A percentile compares a stretch with the other conserved stretches of the same genome.
These are phyloP conservation scores for Limtongia smithiae DNA, from an alignment of 805 yeast genomes.

Conservation along the genomic window DNA sequence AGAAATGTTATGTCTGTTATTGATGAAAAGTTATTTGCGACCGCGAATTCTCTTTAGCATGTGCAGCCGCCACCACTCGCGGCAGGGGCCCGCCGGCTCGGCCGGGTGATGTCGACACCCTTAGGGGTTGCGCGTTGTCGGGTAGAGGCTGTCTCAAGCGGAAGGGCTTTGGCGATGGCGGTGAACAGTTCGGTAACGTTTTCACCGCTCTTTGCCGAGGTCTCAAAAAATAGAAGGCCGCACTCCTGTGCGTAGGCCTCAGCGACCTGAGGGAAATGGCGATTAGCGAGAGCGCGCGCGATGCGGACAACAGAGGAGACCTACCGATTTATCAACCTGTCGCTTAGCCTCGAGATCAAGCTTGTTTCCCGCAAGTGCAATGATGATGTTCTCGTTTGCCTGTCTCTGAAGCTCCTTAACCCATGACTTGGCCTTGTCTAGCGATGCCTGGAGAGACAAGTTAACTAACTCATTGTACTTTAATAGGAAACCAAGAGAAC, in stretches of 20 bases:
- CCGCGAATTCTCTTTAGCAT: slow-evolving; percentile 32
- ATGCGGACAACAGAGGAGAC: too few relatives aligned
- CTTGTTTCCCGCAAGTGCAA: slow-evolving; percentile 87
- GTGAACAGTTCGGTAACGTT: slow-evolving; percentile 52
- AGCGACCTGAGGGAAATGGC: slow-evolving; percentile 32
- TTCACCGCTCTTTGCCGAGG: slow-evolving; percentile 70
- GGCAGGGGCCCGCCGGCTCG: slow-evolving; percentile 30
- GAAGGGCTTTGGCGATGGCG: slow-evolving; percentile 48
- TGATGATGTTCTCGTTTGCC: slow-evolving; percentile 67
- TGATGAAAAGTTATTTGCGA: not conserved
- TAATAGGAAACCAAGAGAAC: slow-evolving; percentile 30
- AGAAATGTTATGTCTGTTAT: not conserved
- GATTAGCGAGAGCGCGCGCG: not conserved
- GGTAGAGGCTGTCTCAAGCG: slow-evolving; percentile 38
- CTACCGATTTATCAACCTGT: slow-evolving; percentile 41
- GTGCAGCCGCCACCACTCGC: slow-evolving; percentile 35
- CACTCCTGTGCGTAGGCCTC: slow-evolving; percentile 54
- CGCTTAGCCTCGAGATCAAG: slow-evolving; percentile 56
- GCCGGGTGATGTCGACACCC: slow-evolving; percentile 36
- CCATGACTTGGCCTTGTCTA: slow-evolving; percentile 82
- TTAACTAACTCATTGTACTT: too few relatives aligned
- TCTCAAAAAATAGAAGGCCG: slow-evolving; percentile 49
- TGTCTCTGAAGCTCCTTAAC: slow-evolving; percentile 85
- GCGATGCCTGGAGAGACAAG: slow-evolving; percentile 57
- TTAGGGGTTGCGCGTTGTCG: slow-evolving; percentile 33